phyloP scores from a whole-genome alignment of 2,329 filamentous ascomycete species.

The Beauveria pseudobassiana region DNA sequence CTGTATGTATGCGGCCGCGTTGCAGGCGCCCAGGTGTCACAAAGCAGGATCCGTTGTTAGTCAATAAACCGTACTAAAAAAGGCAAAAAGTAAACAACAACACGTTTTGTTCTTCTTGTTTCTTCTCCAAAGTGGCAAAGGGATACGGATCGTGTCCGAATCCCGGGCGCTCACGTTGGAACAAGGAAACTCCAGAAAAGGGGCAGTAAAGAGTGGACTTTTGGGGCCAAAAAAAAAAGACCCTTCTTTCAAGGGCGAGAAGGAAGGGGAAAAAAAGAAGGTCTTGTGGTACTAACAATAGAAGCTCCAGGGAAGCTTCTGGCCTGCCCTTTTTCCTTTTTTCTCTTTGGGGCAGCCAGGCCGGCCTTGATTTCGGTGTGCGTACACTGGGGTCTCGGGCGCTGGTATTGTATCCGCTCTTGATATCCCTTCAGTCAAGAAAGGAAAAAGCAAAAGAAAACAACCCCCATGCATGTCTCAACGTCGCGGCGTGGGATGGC shows the following conservation, averaged over 20 bases:
- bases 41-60: not conserved
- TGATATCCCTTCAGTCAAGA: not conserved
- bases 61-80: not conserved
- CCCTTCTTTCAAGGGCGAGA: not conserved
- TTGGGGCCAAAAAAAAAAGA: not conserved
- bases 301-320: constrained; percentile 8
- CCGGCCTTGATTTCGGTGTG: not conserved
- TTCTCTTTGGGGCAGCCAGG: not conserved
- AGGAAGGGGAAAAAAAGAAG: not conserved
- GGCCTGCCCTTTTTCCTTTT: not conserved
- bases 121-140: not conserved
- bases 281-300: not conserved
- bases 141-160: not conserved
- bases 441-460: not conserved
- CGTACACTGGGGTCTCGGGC: not conserved
- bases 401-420: not conserved
- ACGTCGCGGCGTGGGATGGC: not conserved
- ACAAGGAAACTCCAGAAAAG: no score
- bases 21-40: not conserved
- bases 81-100: not conserved
- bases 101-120: not conserved
- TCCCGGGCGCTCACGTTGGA: no score
- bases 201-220: not conserved
- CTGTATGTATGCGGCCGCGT: no score
- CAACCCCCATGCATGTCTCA: not conserved